These are phyloP conservation scores for Narthecium ossifragum DNA, from an alignment of 106 monocot genomes.

Conservation along the genomic window DNA sequence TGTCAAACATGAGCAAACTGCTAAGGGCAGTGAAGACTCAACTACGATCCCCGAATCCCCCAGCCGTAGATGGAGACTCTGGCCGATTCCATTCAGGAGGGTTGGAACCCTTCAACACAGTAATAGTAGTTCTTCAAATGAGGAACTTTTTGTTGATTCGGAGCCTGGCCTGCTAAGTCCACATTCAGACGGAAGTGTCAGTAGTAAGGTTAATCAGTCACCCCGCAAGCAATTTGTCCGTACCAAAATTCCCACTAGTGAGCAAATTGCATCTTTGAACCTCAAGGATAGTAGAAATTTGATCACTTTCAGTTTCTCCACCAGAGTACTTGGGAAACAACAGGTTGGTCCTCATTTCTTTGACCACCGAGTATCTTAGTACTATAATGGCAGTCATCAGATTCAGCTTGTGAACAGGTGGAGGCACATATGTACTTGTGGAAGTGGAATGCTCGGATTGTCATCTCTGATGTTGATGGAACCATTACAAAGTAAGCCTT, in stretches of 20 bases:
- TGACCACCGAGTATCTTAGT: neutral
- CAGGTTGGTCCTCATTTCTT: constrained; percentile 42
- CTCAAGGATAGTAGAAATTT: constrained; percentile 85
- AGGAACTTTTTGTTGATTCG: constrained; percentile 68
- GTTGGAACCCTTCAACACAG: constrained; percentile 48
- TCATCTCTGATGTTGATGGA: constrained; percentile 98
- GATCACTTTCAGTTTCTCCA: constrained; percentile 86
- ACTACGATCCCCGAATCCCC: constrained; percentile 30
- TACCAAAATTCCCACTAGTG: constrained; percentile 80
- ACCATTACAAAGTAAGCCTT: constrained; percentile 88
- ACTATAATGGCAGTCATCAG: neutral
- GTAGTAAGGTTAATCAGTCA: constrained; percentile 25
- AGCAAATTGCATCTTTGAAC: constrained; percentile 82
- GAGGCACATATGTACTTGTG: constrained; percentile 95
- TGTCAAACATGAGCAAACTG: constrained; percentile 30
- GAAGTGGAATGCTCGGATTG: constrained; percentile 97
- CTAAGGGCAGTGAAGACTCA: constrained; percentile 31
- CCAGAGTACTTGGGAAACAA: constrained; percentile 81
- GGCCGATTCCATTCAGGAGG: constrained; percentile 83
- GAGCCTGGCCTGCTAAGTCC: constrained; percentile 45
- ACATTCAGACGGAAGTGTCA: constrained; percentile 25
- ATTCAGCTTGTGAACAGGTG: constrained; percentile 47
- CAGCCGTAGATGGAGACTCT: constrained; percentile 78
- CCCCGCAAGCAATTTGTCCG: constrained; percentile 62
- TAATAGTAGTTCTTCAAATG: constrained; percentile 45